These are phyloP conservation scores for Agaricales sp. DNA, from an alignment of 1,284 basidiomycete genomes.

Conservation along the genomic window DNA sequence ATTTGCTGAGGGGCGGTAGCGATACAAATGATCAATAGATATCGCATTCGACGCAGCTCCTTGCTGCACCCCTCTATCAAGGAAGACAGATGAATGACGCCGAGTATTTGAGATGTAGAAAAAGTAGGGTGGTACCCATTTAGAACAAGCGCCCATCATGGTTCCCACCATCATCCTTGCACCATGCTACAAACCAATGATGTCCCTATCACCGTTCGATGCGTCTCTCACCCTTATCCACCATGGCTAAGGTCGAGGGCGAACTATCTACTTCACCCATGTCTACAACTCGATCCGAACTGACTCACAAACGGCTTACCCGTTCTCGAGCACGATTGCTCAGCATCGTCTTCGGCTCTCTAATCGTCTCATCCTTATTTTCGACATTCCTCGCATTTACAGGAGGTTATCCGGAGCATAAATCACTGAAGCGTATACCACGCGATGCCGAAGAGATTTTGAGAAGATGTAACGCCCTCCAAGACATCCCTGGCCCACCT, in stretches of 20 bases:
- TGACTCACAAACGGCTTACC: too few species aligned
- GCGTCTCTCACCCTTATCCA: not conserved
- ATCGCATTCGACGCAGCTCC: too few species aligned
- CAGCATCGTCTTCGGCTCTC: not conserved
- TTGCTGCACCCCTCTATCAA: too few species aligned
- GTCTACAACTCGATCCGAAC: not conserved
- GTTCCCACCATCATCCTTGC: too few species aligned
- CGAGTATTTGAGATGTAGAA: too few species aligned
- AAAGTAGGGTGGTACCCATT: too few species aligned
- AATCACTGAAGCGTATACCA: not conserved
- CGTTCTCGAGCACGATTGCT: not conserved
- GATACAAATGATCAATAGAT: too few species aligned
- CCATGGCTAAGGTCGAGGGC: not conserved
- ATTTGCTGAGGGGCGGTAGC: too few species aligned
- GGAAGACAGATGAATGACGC: too few species aligned
- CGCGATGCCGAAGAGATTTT: conserved; percentile 16
- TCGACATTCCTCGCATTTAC: not conserved
- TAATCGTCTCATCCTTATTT: not conserved
- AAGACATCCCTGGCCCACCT: conserved; percentile 29
- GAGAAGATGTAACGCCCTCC: conserved; percentile 29
- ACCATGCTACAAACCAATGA: too few species aligned
- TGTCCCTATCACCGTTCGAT: too few species aligned
- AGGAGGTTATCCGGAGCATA: not conserved
- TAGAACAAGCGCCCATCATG: too few species aligned
- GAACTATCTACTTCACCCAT: not conserved